Evolutionary conservation across 306 rosid genomes (phyloP), one percentile per base, ranked within the genome.

Genomic region (Prosopis cineraria): DNA sequence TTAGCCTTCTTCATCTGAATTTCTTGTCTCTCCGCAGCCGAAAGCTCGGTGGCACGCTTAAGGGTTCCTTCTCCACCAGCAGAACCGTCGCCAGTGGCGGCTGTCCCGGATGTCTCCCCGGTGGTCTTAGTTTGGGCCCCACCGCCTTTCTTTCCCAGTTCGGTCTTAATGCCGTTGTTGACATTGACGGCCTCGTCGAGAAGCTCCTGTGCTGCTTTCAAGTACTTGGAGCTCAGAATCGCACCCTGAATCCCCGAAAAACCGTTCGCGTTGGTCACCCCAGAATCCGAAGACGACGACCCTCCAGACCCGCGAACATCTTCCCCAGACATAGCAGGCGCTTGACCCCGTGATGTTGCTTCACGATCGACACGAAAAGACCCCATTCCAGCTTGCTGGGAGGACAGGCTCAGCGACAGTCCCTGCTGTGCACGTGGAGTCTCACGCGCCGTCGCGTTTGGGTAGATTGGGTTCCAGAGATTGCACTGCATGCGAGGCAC

Each of bases 1-100:
- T 93, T 95, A 19, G 94, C 97, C 56, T 93, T 95, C 90, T 93
- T 95, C 96, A 91, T 93, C 89, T 95, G 99, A 56, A 93, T 84
- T 72, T 95, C 99, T 81, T 95, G 99, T 83, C 99, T 87, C 81
- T 95, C 99, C 0, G 93, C 89, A 0, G 99, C 83, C 27, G 97
- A 87, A 27, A 93, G 72, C 69, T 93, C 99, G 25, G 86, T 77
- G 34, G 78, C 73, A 27, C 79, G 89, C 80, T 91, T 93, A 11
- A 79, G 89, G 36, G 77, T 83, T 13, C 74, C 85, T 40, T 88
- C 94, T 0, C 81, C 93, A 39, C 80, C 91, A 47, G 37, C 40
- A 0, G 91, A 87, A 33, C 90, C 85, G 0, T 91, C 93, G 1
- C 90, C 91, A 34, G 89, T 80, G 2, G 79, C 89, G 0, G 84